Evolutionary conservation across 345 rosid species (phyloP), one percentile per base, ranked within the genome.

Genomic region (Viola odorata): DNA sequence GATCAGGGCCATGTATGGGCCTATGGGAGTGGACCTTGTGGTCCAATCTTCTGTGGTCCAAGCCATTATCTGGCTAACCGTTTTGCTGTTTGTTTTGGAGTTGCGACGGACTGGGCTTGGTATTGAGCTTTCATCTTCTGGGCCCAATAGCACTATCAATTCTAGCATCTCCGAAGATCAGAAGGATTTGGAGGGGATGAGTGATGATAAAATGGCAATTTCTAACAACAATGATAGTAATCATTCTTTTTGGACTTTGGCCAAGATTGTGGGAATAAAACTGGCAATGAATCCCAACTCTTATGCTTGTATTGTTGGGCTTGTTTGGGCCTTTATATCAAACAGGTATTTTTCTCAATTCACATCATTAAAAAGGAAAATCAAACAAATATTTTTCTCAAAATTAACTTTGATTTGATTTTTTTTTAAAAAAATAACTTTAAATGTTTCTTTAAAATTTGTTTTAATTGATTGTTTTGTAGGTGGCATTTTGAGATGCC

Each of bases 401-500:
- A 23, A 5, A 4, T 14, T 16, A 4, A 7, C n/a, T 37, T 37
- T 6, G 10, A 13, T 11, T 36, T 16, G 10, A 36, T 5, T 23
- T 8, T 5, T 23, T 8, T 8, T 38, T 0, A 0, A 23, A 7
- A 1, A 11, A 41, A 12, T 61, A 23, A 3, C 42, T n/a, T 14
- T 38, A 12, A 3, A 10, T 0, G 14, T 41, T 23, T 13, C 12
- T 1, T 62, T 41, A 8, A 8, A 2, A 8, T 17, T 0, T 60
- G 6, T 9, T 40, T 12, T 40, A 12, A 5, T 14, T 41, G 23
- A 39, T 54, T n/a, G 39, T 11, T 51, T 61, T 53, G 32, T 41
- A 92, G 96, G 87, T 87, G 90, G 85, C 82, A 84, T 77, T 49
- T 89, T 32, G 76, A 65, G 74, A 84, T 89, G 97, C 97, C 98